Evolutionary conservation across 352 stramenopile species (phyloP).

Genomic region (Phytopythium helicoides): DNA sequence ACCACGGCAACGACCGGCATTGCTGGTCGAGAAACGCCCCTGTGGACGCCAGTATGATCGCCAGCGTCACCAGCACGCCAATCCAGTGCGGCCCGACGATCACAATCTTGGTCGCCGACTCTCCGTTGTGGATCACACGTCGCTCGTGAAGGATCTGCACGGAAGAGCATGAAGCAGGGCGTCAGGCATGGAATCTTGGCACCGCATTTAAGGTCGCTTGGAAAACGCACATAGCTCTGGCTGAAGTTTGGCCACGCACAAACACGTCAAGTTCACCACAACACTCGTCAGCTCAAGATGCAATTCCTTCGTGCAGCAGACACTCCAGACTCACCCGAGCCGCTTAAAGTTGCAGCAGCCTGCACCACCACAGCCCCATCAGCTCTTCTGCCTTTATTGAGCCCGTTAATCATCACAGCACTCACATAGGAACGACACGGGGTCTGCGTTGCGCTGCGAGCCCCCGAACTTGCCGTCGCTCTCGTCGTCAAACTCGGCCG

Average conservation of each 20-base stretch:
- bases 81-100: slow-evolving; percentile 82
- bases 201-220: background rate
- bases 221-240: slow-evolving; percentile 16
- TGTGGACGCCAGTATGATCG: slow-evolving; percentile 58
- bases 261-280: too few relatives aligned
- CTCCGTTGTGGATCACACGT: slow-evolving; percentile 20
- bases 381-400: background rate
- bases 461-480: background rate
- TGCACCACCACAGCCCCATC: slow-evolving; percentile 5
- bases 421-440: slow-evolving; percentile 49
- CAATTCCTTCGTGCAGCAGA: background rate
- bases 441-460: slow-evolving; percentile 35
- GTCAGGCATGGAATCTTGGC: background rate
- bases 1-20: slow-evolving; percentile 39
- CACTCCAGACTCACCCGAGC: slow-evolving; percentile 27
- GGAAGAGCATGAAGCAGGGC: background rate
- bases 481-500: background rate
- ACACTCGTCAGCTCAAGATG: background rate
- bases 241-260: background rate
- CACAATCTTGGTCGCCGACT: slow-evolving; percentile 28
- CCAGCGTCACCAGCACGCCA: slow-evolving; percentile 63
- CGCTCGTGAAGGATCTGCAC: slow-evolving; percentile 50
- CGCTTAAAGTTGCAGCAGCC: slow-evolving; percentile 52
- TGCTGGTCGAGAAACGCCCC: slow-evolving; percentile 66
- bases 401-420: background rate